Percentiles rank a stretch among this genome's conserved stretches.
Conservation (phyloP, 2,329 filamentous ascomycete genomes). For the Pestalotiopsis sp. region DNA sequence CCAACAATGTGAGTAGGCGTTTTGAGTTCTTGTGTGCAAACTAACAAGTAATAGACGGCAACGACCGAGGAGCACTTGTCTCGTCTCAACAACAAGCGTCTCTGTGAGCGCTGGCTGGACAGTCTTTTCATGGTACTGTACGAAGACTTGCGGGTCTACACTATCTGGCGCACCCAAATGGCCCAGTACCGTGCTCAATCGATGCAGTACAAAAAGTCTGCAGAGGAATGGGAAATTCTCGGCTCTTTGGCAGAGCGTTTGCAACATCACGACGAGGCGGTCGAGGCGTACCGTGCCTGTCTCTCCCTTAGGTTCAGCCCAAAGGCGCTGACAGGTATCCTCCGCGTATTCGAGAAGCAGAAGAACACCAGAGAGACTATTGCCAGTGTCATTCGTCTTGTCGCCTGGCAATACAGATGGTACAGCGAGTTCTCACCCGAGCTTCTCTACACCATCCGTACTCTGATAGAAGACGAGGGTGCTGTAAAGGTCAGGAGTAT, state of each 20-base stretch:
- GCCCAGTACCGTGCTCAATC: slow-evolving; percentile 92
- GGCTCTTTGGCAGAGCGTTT: slow-evolving; percentile 90
- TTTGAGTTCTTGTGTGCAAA: background rate
- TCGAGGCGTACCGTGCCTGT: slow-evolving; percentile 91
- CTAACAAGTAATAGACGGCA: slow-evolving; percentile 49
- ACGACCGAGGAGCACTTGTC: slow-evolving; percentile 76
- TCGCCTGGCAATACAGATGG: slow-evolving; percentile 99
- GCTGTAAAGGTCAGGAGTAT: slow-evolving; percentile 97
- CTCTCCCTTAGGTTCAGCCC: slow-evolving; percentile 88
- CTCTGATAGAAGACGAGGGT: slow-evolving; percentile 95
- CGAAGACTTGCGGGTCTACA: slow-evolving; percentile 96
- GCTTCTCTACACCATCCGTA: slow-evolving; percentile 83
- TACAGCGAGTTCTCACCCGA: slow-evolving; percentile 98
- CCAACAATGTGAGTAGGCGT: slow-evolving; percentile 23
- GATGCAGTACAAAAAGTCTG: slow-evolving; percentile 93
- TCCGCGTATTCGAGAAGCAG: slow-evolving; percentile 76
- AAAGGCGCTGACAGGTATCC: slow-evolving; percentile 84
- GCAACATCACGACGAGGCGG: slow-evolving; percentile 87
- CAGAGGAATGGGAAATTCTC: slow-evolving; percentile 97
- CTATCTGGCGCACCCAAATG: slow-evolving; percentile 98
- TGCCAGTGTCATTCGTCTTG: slow-evolving; percentile 83
- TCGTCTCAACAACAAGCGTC: slow-evolving; percentile 93
- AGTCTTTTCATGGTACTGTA: slow-evolving; percentile 99
- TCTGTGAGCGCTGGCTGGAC: slow-evolving; percentile 97
- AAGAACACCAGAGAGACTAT: slow-evolving; percentile 82